Percentiles rank a stretch among this genome's conserved stretches.
Conservation (phyloP, 2,329 filamentous ascomycete genomes). For the Cladophialophora carrionii region DNA sequence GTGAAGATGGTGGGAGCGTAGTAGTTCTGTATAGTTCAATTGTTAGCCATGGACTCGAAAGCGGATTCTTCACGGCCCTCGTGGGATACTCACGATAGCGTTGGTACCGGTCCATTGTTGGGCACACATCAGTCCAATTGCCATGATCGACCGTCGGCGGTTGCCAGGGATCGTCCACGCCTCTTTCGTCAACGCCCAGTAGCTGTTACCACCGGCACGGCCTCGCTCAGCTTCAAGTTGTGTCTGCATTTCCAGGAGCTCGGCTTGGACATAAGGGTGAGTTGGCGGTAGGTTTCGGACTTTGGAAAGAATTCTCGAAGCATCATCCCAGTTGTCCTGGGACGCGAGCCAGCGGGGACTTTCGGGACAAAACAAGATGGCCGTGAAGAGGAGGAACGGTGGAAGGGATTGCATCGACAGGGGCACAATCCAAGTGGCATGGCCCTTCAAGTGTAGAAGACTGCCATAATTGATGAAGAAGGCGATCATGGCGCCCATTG, state of each 20-base stretch:
- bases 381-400: constrained; percentile 61
- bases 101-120: constrained; percentile 60
- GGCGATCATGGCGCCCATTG: constrained; percentile 49
- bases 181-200: constrained; percentile 65
- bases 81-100: constrained; percentile 48
- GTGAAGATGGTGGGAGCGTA: constrained; percentile 72
- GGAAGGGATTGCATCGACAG: constrained; percentile 68
- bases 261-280: constrained; percentile 61
- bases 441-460: constrained; percentile 52
- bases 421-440: constrained; percentile 63
- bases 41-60: neutral
- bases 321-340: constrained; percentile 69
- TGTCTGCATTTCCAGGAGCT: constrained; percentile 63
- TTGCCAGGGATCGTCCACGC: constrained; percentile 63
- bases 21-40: constrained; percentile 53
- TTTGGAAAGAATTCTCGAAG: constrained; percentile 58
- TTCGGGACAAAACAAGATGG: constrained; percentile 67
- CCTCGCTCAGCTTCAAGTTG: constrained; percentile 66
- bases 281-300: constrained; percentile 59
- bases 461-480: constrained; percentile 61
- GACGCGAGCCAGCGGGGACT: constrained; percentile 70
- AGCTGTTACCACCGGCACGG: constrained; percentile 56
- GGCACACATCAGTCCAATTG: constrained; percentile 58
- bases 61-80: neutral
- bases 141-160: constrained; percentile 59